phyloP scores from a whole-genome alignment of 495 filamentous ascomycete species.

The Xylaria grammica region DNA sequence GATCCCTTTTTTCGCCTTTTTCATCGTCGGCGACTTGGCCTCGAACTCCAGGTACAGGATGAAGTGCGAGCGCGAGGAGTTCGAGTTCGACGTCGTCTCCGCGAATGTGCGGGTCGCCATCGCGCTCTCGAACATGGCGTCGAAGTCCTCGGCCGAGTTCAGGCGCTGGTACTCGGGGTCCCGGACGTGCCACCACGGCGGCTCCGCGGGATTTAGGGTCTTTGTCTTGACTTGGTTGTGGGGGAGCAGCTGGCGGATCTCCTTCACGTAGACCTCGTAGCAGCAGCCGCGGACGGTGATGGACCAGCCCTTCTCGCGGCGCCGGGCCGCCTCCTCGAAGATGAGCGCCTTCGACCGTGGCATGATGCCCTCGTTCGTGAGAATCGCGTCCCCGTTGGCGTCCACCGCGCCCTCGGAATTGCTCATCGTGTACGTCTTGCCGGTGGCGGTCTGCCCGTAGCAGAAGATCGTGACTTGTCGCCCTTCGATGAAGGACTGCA shows the following conservation, averaged over 20 bases:
- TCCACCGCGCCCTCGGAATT: conserved; percentile 59
- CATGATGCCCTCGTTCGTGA: conserved; percentile 97
- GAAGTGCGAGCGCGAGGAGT: conserved; percentile 54
- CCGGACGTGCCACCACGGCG: conserved; percentile 14
- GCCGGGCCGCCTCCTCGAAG: conserved; percentile 75
- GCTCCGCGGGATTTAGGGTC: not conserved
- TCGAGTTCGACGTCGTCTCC: conserved; percentile 67
- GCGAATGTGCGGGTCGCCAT: conserved; percentile 50
- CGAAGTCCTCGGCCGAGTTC: conserved; percentile 18
- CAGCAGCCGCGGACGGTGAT: conserved; percentile 91
- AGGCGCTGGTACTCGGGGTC: conserved; percentile 19
- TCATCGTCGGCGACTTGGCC: conserved; percentile 38
- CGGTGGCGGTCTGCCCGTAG: conserved; percentile 95
- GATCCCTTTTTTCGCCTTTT: conserved; percentile 66
- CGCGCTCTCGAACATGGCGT: conserved; percentile 22
- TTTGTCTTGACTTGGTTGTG: conserved; percentile 79
- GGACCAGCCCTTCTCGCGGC: conserved; percentile 85
- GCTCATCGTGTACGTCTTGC: conserved; percentile 96
- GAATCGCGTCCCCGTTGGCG: conserved; percentile 62
- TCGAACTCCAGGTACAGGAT: conserved; percentile 50
- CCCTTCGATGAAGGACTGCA: conserved; percentile 90
- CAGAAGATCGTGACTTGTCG: conserved; percentile 98
- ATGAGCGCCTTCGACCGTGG: conserved; percentile 88
- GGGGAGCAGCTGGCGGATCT: conserved; percentile 83
- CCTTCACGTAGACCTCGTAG: conserved; percentile 96